phyloP scores from a whole-genome alignment of 352 stramenopile species.

The Phytophthora colocasiae region DNA sequence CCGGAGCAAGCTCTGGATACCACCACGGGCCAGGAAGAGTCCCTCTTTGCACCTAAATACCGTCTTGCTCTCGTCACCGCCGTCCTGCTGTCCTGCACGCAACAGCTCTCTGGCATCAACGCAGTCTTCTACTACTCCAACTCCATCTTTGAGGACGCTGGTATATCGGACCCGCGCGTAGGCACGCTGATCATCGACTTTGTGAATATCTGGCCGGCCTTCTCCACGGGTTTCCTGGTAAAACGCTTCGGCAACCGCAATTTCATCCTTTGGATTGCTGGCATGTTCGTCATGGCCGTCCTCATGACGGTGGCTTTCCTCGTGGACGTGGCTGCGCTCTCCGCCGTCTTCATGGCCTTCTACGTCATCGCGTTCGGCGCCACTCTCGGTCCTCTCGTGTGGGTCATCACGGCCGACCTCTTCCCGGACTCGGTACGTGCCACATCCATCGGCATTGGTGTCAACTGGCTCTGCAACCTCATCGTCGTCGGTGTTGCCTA shows the following conservation, averaged over 20 bases:
- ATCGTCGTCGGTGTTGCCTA: constrained; percentile 23
- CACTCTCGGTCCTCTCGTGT: constrained; percentile 9
- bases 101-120: constrained; percentile 21
- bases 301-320: constrained; percentile 23
- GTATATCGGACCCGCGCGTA: constrained; percentile 17
- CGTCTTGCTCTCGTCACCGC: constrained; percentile 1
- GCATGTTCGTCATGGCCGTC: constrained; percentile 22
- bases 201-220: constrained; percentile 7
- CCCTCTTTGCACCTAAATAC: constrained; percentile 16
- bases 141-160: constrained; percentile 20
- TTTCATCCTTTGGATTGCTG: constrained; percentile 18
- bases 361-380: constrained; percentile 17
- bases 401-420: constrained; percentile 15
- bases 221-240: constrained; percentile 10
- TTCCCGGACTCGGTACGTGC: constrained; percentile 21
- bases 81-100: constrained; percentile 9
- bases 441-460: constrained; percentile 16
- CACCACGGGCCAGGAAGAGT: constrained; percentile 2
- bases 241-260: constrained; percentile 22
- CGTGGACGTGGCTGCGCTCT: constrained; percentile 13
- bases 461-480: constrained; percentile 19
- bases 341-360: constrained; percentile 17
- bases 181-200: constrained; percentile 14
- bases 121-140: constrained; percentile 23
- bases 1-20: constrained; percentile 14